phyloP scores from a whole-genome alignment of 108 stramenopile species.

The Skeletonema menzelii region DNA sequence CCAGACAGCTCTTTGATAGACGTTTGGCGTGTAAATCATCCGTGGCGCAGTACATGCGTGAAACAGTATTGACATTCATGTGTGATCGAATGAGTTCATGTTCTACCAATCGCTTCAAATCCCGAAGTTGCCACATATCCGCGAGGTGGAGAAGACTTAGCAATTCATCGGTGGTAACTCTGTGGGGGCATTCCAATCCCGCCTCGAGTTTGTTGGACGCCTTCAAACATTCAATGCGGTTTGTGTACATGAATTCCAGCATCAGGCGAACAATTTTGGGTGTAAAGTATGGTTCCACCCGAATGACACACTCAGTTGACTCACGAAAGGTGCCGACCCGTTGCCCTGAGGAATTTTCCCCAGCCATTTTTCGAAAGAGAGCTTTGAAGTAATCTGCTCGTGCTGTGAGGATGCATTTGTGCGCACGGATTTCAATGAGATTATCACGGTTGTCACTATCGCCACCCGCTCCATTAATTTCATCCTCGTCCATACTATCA shows the following conservation, averaged over 20 bases:
- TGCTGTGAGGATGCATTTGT: slow-evolving; percentile 95
- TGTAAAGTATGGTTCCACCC: slow-evolving; percentile 75
- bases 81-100: slow-evolving; percentile 84
- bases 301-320: slow-evolving; percentile 71
- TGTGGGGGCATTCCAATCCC: slow-evolving; percentile 16
- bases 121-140: slow-evolving; percentile 87
- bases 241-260: slow-evolving; percentile 96
- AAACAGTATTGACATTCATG: slow-evolving; percentile 82
- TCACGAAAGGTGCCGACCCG: slow-evolving; percentile 66
- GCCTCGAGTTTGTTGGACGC: slow-evolving; percentile 9
- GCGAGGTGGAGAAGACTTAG: slow-evolving; percentile 75
- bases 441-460: slow-evolving; percentile 5
- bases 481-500: slow-evolving; percentile 17
- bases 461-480: background rate
- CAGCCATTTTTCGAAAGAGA: slow-evolving; percentile 85
- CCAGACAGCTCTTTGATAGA: slow-evolving; percentile 78
- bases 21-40: slow-evolving; percentile 85
- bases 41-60: slow-evolving; percentile 86
- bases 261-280: slow-evolving; percentile 82
- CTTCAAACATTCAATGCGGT: slow-evolving; percentile 76
- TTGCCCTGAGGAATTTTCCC: slow-evolving; percentile 22
- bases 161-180: slow-evolving; percentile 73
- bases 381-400: slow-evolving; percentile 97
- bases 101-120: slow-evolving; percentile 87
- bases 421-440: slow-evolving; percentile 83